Conservation (phyloP, 2,329 filamentous ascomycete species). For the Cladosporium sp. region DNA sequence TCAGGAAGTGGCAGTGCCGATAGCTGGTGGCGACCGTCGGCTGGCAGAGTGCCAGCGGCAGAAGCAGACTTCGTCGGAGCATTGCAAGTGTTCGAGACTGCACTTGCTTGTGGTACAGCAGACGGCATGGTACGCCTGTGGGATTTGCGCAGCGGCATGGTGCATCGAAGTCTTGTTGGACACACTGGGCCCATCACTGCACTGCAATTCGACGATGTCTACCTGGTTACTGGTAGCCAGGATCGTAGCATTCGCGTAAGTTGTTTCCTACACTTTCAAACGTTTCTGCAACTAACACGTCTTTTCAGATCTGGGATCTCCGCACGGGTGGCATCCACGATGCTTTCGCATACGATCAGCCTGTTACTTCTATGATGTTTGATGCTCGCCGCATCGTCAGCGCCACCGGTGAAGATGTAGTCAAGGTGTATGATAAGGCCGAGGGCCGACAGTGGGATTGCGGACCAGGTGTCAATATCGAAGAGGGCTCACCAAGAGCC, state of each 20-base stretch:
- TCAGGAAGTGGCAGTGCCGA: constrained; percentile 26
- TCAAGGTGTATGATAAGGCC: constrained; percentile 97
- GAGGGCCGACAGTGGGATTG: constrained; percentile 97
- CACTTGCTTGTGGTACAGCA: constrained; percentile 91
- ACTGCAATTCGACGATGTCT: constrained; percentile 93
- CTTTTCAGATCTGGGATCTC: constrained; percentile 88
- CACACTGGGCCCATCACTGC: constrained; percentile 94
- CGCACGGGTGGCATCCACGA: constrained; percentile 94
- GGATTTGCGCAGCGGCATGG: constrained; percentile 94
- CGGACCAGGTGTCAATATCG: constrained; percentile 70
- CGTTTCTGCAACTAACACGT: constrained; percentile 30
- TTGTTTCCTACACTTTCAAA: background rate
- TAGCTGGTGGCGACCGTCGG: constrained; percentile 70
- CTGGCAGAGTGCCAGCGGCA: constrained; percentile 56
- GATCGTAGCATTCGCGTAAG: constrained; percentile 93
- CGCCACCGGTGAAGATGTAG: constrained; percentile 87
- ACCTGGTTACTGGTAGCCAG: constrained; percentile 87
- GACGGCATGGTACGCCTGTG: constrained; percentile 96
- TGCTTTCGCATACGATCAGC: constrained; percentile 90
- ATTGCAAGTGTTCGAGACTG: constrained; percentile 92
- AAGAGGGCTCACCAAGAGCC: constrained; percentile 53
- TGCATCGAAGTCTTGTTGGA: constrained; percentile 92
- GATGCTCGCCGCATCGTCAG: constrained; percentile 85
- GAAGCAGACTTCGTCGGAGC: constrained; percentile 91
- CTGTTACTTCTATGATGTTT: constrained; percentile 96